Base-by-base conservation (phyloP, 495 filamentous ascomycete genomes). In the Amorphotheca resinae region DNA sequence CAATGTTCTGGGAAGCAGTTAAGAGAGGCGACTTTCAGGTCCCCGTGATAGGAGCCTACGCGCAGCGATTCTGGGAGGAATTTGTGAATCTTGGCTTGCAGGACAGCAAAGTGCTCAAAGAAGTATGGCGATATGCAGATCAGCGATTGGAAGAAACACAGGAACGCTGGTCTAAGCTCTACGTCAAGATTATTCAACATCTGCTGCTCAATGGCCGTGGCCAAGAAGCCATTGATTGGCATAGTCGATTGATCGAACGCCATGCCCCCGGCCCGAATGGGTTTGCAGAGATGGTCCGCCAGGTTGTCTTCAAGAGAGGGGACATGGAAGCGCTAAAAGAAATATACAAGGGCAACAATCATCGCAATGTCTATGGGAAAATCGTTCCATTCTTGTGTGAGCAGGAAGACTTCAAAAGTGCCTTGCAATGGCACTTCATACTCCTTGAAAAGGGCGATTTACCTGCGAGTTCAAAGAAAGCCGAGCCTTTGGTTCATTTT, bases 1-100 rank as follows among this genome's bases (percentile, higher is more conserved):
- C 63, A 12, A 63, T 65, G 28, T 78, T 87, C 28, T 91, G 79
- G 75, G 58, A 68, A 39, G 74, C 69, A 2, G 59, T 87, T 44
- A 66, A 67, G 17, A 48, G 58, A 9, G 63, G 68, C 15, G 58
- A 59, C 1, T 44, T 76, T 20, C 59, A 54, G 28, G 48, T 82
- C 3, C 76, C 76, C 18, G 63, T 66, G 0, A 42, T 36, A 1
- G 73, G 71, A 14, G 54, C 53, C 22, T 33, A 55, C n/a, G 76
- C 74, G 16, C 59, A 73, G 33, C 59, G 62, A 42, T 61, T 82
- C 0, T 84, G 79, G 79, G 52, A 57, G 14, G 65, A 60, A 30
- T 71, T 82, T 45, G 54, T 77, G 41, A 51, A 65, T 17, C 42
- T 70, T 33, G 73, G 69, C 1, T 44, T 75, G 14, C 59, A 64